Evolutionary conservation across 345 rosid species (phyloP).

Genomic region (Salix udensis): DNA sequence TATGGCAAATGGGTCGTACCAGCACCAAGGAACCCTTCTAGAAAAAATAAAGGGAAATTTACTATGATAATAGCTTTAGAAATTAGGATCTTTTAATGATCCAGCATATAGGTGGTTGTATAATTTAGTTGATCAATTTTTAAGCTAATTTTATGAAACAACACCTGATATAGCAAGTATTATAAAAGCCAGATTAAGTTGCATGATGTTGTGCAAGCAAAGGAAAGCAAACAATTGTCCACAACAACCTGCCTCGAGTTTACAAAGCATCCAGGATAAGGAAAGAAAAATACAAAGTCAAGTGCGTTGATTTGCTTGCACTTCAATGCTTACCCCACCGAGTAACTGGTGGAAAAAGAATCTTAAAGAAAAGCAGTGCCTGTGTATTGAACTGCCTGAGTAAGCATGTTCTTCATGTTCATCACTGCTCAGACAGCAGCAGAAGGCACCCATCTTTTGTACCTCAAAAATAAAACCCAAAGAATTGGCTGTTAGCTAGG

Average conservation of each 20-base stretch:
- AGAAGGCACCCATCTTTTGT: constrained; percentile 45
- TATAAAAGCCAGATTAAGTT: not conserved
- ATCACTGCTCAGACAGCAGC: constrained; percentile 56
- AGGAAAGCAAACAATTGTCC: not conserved
- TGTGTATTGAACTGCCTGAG: constrained; percentile 44
- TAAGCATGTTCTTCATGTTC: constrained; percentile 48
- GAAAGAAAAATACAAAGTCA: not conserved
- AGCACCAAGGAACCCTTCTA: not conserved
- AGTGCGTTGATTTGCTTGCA: not conserved
- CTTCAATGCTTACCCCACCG: constrained; percentile 44
- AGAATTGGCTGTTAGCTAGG: not conserved
- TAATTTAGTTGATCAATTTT: not conserved
- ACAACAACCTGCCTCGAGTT: not conserved
- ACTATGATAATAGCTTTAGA: not conserved
- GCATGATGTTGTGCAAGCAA: not conserved
- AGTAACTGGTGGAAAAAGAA: constrained; percentile 47
- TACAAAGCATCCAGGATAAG: not conserved
- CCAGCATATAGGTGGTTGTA: not conserved
- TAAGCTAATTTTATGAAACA: not conserved
- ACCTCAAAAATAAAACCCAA: not conserved
- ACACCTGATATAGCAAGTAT: too few relatives aligned
- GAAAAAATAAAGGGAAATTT: not conserved
- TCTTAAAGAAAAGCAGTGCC: constrained; percentile 50
- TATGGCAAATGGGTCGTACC: not conserved
- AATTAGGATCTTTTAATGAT: not conserved